Base-by-base conservation (phyloP, 2,329 filamentous ascomycete species). In the Dactylellina haptotyla region DNA sequence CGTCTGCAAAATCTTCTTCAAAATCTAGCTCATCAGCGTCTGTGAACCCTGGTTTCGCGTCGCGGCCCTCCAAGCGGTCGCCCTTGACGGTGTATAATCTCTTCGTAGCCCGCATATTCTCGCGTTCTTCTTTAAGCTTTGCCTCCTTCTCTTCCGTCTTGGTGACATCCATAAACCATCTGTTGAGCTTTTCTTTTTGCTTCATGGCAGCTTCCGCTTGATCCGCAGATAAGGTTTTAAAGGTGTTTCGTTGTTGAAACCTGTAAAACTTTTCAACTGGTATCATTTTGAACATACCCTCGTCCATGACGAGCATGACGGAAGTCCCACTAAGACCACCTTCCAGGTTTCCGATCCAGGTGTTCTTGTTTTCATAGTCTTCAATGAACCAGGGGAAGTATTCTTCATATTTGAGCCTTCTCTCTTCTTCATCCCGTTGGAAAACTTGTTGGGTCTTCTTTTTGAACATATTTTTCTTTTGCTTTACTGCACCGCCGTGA, bases 181-280 rank as follows among this genome's bases (percentile, higher is more conserved):
- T 87, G 18, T 90, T 89, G 50, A 90, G 87, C 70, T 89, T 89
- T 51, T 88, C 85, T 80, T 92, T 92, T 80, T 91, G 90, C 70
- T 86, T 88, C 89, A 96, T 92, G 65, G 89, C 85, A 63, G 89
- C 89, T 80, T 98, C 93, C 0, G 91, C 92, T 79, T 97, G 89
- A 75, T 97, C 93, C 9, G 93, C 88, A 0, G 88, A 89, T 80
- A 93, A 87, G 0, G 88, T 86, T 79, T 90, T 89, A 79, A 95
- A 94, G 9, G 89, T 87, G 63, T 92, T 90, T 80, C 94, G 94
- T 45, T 89, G 85, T 2, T 87, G 89, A 79, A 97, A 96, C 64
- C 88, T 90, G 82, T 99, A 99, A 89, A 91, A 97, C 79, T 97
- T 97, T 81, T 99, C 94, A 16, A 98, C 82, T 0, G 96, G 96